These are phyloP conservation scores for Microdochium bolleyi DNA, from an alignment of 2,329 filamentous ascomycete genomes.

Conservation along the genomic window DNA sequence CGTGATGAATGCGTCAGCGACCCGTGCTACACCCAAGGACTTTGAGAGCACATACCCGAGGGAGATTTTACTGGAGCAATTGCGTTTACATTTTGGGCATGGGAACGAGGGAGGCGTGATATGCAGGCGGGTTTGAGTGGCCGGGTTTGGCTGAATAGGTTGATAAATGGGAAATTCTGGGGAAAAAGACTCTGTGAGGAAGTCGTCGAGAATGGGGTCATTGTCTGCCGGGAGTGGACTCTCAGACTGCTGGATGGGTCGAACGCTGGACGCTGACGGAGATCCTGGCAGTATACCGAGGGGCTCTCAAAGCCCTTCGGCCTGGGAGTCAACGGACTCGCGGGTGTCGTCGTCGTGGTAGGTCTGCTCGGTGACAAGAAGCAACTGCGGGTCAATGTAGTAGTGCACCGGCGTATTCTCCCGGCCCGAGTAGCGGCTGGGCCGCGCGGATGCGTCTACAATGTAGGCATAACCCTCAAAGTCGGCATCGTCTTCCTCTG, in stretches of 20 bases:
- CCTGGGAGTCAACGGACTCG: neutral
- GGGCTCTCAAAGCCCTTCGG: neutral
- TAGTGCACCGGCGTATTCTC: neutral
- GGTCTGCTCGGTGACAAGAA: neutral
- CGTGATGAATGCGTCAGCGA: neutral
- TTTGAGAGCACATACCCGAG: neutral
- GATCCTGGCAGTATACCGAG: neutral
- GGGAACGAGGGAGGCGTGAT: neutral
- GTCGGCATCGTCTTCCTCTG: no score
- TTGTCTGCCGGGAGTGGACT: neutral
- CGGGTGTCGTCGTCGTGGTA: neutral
- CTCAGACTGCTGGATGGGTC: neutral
- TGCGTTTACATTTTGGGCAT: neutral
- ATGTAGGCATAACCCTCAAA: neutral
- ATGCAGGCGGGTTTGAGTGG: neutral
- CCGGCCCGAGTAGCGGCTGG: no score
- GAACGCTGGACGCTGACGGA: neutral
- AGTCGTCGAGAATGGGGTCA: neutral
- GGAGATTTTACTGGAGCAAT: neutral
- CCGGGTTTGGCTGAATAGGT: neutral
- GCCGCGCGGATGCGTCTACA: no score
- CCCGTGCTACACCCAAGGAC: neutral
- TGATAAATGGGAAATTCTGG: neutral
- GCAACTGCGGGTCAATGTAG: neutral
- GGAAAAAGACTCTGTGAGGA: neutral